Percentiles rank a stretch among this genome's conserved stretches.
These are phyloP conservation scores for Raddia guianensis DNA, from an alignment of 176 grass and related monocot species.

Conservation along the genomic window DNA sequence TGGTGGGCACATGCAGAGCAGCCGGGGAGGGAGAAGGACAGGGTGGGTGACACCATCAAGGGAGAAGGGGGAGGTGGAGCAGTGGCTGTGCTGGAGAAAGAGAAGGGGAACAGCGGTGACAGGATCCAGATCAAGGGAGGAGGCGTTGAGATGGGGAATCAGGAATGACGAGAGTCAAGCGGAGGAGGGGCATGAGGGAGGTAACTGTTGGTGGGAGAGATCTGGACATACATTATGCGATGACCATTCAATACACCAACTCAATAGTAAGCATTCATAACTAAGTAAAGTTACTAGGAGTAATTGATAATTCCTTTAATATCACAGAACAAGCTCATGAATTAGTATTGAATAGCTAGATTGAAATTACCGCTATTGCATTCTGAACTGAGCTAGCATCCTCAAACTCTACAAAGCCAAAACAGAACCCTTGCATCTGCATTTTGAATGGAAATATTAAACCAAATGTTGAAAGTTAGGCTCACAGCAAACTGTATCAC, in stretches of 20 bases:
- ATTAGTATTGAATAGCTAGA: neutral
- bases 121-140: too few relatives aligned
- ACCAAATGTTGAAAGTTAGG: neutral
- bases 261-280: neutral
- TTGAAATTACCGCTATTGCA: constrained; percentile 73
- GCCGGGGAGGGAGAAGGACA: too few relatives aligned
- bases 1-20: too few relatives aligned
- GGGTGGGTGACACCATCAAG: too few relatives aligned
- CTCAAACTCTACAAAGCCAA: constrained; percentile 94
- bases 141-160: too few relatives aligned
- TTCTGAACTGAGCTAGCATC: constrained; percentile 78
- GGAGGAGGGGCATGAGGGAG: too few relatives aligned
- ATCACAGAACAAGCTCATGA: constrained; percentile 15
- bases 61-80: too few relatives aligned
- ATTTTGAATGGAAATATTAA: constrained; percentile 25
- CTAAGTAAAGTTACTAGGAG: neutral
- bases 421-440: constrained; percentile 97
- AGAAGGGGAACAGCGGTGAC: too few relatives aligned
- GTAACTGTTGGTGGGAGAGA: too few relatives aligned
- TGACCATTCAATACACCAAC: neutral
- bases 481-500: neutral
- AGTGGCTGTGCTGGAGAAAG: too few relatives aligned
- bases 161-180: too few relatives aligned
- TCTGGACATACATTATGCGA: constrained; percentile 8
- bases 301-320: neutral